A percentile compares a stretch with the other conserved stretches of the same genome.
phyloP scores from a whole-genome alignment of 2,329 filamentous ascomycete species.

The Beauveria caledonica region DNA sequence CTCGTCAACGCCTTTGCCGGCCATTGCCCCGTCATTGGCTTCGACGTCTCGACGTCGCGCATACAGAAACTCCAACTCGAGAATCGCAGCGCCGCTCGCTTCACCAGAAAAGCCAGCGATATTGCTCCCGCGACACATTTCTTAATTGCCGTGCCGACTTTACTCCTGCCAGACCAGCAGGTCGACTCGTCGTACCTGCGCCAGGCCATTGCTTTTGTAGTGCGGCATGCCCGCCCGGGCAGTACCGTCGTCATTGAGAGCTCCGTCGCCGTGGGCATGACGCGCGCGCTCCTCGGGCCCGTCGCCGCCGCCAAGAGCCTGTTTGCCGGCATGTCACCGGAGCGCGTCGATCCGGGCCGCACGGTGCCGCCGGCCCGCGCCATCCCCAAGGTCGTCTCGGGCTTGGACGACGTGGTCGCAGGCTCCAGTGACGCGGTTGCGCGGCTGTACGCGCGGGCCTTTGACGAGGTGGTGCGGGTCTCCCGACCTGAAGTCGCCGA shows the following conservation, averaged over 20 bases:
- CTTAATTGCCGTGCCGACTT: constrained; percentile 45
- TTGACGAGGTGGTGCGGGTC: constrained; percentile 39
- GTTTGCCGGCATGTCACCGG: constrained; percentile 42
- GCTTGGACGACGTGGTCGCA: constrained; percentile 37
- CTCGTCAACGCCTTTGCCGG: constrained; percentile 36
- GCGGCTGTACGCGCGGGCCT: constrained; percentile 37
- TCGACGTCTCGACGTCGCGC: constrained; percentile 36
- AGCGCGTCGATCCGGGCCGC: constrained; percentile 45
- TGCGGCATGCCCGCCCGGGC: constrained; percentile 32
- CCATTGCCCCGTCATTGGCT: constrained; percentile 36
- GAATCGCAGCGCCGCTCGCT: constrained; percentile 22
- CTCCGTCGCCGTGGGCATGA: constrained; percentile 48
- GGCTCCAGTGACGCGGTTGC: constrained; percentile 37
- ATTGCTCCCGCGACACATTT: constrained; percentile 40
- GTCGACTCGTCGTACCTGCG: constrained; percentile 40
- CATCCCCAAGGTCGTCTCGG: constrained; percentile 48
- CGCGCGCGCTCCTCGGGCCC: constrained; percentile 38
- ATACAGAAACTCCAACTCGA: constrained; percentile 24
- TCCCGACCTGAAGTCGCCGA: constrained; percentile 46
- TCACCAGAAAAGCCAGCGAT: constrained; percentile 30
- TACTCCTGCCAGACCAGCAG: constrained; percentile 36
- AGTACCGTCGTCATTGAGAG: constrained; percentile 44
- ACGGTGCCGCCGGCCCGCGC: constrained; percentile 28
- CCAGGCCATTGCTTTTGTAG: constrained; percentile 35
- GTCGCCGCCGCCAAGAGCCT: constrained; percentile 34